These are phyloP conservation scores for Colletotrichum tanaceti DNA, from an alignment of 2,329 filamentous ascomycete genomes.

Conservation along the genomic window DNA sequence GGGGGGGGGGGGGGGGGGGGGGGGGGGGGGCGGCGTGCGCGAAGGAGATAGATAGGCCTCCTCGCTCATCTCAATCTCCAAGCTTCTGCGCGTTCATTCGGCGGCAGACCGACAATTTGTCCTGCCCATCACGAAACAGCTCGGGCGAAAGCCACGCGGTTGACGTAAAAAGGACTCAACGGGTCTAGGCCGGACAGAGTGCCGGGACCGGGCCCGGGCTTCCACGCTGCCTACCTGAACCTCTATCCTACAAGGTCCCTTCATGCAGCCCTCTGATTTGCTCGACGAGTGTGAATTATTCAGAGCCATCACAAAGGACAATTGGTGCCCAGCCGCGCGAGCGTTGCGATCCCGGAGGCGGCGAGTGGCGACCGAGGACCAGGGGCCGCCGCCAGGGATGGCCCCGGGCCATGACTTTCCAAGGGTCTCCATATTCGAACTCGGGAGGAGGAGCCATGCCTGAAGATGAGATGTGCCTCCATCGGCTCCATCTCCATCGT, in stretches of 20 bases:
- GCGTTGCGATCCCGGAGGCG: constrained; percentile 40
- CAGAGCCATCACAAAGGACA: constrained; percentile 36
- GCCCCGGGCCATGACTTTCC: neutral
- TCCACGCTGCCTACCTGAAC: constrained; percentile 14
- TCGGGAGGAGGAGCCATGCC: constrained; percentile 22
- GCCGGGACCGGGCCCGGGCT: constrained; percentile 39
- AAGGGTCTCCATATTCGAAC: constrained; percentile 35
- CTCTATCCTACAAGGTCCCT: constrained; percentile 24
- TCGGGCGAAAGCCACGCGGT: constrained; percentile 35
- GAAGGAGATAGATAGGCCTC: constrained; percentile 20
- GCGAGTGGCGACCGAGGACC: constrained; percentile 31
- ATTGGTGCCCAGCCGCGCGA: constrained; percentile 23
- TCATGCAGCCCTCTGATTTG: constrained; percentile 38
- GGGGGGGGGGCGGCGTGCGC: constrained; percentile 9
- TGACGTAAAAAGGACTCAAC: constrained; percentile 39
- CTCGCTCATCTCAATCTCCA: constrained; percentile 22
- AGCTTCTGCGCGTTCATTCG: constrained; percentile 30
- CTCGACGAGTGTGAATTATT: constrained; percentile 27
- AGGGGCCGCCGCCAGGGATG: constrained; percentile 17
- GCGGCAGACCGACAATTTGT: constrained; percentile 34
- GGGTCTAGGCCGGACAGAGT: constrained; percentile 35
- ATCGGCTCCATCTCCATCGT: constrained; percentile 24
- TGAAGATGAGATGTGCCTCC: constrained; percentile 21
- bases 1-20: constrained; percentile 12
- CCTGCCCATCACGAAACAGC: constrained; percentile 32